phyloP scores from a whole-genome alignment of 2,329 filamentous ascomycete species.

The Amesomyces nigricolor region DNA sequence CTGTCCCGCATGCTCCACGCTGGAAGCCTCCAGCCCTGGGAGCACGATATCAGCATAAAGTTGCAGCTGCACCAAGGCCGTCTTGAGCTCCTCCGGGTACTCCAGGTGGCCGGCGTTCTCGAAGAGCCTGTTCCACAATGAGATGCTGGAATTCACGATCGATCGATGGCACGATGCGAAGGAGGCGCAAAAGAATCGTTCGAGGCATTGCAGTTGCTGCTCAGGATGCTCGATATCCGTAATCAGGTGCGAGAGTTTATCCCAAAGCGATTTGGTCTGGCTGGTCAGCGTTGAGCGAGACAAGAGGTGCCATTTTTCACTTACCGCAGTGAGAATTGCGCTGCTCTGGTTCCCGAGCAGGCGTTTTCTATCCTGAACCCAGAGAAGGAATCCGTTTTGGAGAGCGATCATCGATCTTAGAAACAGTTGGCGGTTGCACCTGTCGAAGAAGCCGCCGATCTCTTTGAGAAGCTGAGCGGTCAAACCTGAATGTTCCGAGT shows the following conservation, averaged over 20 bases:
- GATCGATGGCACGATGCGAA: constrained; percentile 53
- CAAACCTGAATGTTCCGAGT: constrained; percentile 33
- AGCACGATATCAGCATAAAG: constrained; percentile 44
- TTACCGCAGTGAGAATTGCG: constrained; percentile 41
- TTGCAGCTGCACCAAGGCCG: constrained; percentile 56
- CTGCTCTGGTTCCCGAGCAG: constrained; percentile 39
- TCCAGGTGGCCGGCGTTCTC: constrained; percentile 52
- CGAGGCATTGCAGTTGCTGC: constrained; percentile 47
- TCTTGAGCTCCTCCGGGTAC: constrained; percentile 61
- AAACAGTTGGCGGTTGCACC: constrained; percentile 46
- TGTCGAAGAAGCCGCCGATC: constrained; percentile 47
- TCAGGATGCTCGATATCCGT: constrained; percentile 33
- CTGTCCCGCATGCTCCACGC: constrained; percentile 36
- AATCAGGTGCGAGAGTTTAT: constrained; percentile 40
- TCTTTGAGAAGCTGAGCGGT: constrained; percentile 45
- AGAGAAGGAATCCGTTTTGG: constrained; percentile 56
- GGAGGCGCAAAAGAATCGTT: constrained; percentile 49
- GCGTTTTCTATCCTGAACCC: constrained; percentile 55
- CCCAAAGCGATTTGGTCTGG: constrained; percentile 48
- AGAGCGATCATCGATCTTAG: constrained; percentile 52
- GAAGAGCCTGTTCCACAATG: constrained; percentile 66
- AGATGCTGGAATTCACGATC: constrained; percentile 46
- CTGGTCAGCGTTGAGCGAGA: constrained; percentile 26
- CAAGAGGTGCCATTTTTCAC: constrained; percentile 25
- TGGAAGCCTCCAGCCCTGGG: constrained; percentile 39